These are phyloP conservation scores for Mycena polygramma DNA, from an alignment of 768 basidiomycete species.

Conservation along the genomic window DNA sequence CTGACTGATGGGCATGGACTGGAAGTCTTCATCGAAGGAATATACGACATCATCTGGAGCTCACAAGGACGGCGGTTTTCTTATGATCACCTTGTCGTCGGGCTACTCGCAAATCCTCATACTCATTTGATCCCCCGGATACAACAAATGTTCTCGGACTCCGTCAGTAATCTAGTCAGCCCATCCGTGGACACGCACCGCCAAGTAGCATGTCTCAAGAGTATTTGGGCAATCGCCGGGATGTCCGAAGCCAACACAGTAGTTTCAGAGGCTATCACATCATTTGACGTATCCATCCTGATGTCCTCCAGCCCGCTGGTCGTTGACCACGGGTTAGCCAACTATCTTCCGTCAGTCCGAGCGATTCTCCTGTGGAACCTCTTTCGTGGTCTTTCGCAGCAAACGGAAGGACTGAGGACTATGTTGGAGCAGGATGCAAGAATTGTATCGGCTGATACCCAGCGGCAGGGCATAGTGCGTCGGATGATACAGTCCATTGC, in stretches of 20 bases:
- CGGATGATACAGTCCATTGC: background rate
- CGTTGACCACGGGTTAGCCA: background rate
- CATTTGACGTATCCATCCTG: background rate
- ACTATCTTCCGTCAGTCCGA: background rate
- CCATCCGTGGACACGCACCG: background rate
- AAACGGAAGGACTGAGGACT: background rate
- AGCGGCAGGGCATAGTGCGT: background rate
- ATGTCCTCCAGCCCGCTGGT: too few relatives aligned
- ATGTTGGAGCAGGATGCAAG: background rate
- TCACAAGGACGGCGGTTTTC: background rate
- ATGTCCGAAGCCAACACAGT: background rate
- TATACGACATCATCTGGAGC: constrained; percentile 8
- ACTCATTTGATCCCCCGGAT: background rate
- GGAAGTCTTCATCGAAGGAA: constrained; percentile 3
- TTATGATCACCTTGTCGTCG: background rate
- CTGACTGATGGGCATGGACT: background rate
- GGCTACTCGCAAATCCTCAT: background rate
- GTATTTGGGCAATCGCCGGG: constrained; percentile 8
- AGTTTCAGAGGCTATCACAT: background rate
- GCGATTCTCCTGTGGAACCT: constrained; percentile 9
- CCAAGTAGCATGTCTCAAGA: background rate
- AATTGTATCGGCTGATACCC: background rate
- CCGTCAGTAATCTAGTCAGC: background rate
- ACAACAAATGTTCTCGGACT: background rate
- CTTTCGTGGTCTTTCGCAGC: background rate